Base-by-base conservation (phyloP, 108 stramenopile species). In the Cyclotella sp. region DNA sequence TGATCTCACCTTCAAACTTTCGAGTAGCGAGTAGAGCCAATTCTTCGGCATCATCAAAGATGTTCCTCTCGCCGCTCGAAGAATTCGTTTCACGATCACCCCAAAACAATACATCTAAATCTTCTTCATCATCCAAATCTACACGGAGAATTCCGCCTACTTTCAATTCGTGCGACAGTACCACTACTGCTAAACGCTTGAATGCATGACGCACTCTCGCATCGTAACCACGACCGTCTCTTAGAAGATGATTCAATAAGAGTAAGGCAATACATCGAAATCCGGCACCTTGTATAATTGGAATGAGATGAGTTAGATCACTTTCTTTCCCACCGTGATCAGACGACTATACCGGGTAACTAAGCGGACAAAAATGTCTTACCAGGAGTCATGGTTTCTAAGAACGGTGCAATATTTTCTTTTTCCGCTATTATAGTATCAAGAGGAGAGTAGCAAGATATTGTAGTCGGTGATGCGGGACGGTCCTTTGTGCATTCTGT, bases 101-200 rank as follows among this genome's bases (percentile, higher is more conserved):
- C 65, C 65, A 51, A 15, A 72, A 11, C 57, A 68, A 34, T 41
- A 58, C 64, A 52, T 79, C 78, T 53, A 73, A 49, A 39, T 79
- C 63, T n/a, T 61, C 66, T 6, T 72, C 78, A 22, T 79, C 78
- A 13, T 79, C 78, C 43, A 79, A 79, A 53, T 79, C 78, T 27
- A 79, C 71, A 4, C 78, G 63, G 51, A 79, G 72, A 61, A 79
- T 79, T 3, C 78, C 78, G 0, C 78, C 78, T 19, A 79, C 78
- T 60, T 84, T 73, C 84, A 89, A 81, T 63, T 93, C 93, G 70
- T 89, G 89, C 12, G 76, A 74, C 55, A 95, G 65, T 18, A 95
- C 82, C 27, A 95, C 58, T 53, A 95, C 91, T n/a, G 88, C 90
- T 19, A 95, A 66, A 55, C 85, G 88, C 59, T 95, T 92, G 66